Conservation (phyloP, 257 asterid genomes). For the Gynochthodes officinalis region DNA sequence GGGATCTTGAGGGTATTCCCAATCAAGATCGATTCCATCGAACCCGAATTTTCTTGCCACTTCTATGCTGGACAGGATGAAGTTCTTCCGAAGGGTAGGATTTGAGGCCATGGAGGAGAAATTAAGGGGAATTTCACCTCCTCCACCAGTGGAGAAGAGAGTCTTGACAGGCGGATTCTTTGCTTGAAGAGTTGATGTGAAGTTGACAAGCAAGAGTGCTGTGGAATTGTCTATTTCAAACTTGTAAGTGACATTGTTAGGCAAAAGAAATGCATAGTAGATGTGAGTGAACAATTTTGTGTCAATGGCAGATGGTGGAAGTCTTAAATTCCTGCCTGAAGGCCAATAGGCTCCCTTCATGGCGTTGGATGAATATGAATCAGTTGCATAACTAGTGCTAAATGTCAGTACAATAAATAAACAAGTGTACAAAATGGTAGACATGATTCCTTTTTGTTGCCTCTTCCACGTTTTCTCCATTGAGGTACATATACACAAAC, state of each 20-base stretch:
- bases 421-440: neutral
- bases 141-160: conserved; percentile 76
- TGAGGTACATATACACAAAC: neutral
- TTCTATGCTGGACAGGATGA: conserved; percentile 59
- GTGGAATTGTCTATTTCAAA: conserved; percentile 38
- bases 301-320: conserved; percentile 53
- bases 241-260: conserved; percentile 44
- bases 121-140: conserved; percentile 27
- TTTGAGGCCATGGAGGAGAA: conserved; percentile 53
- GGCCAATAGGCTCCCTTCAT: conserved; percentile 69
- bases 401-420: neutral
- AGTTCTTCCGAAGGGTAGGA: conserved; percentile 30
- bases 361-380: conserved; percentile 16
- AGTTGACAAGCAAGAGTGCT: conserved; percentile 39
- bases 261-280: conserved; percentile 64
- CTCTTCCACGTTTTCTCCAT: neutral
- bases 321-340: conserved; percentile 34
- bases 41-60: conserved; percentile 59
- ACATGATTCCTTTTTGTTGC: neutral
- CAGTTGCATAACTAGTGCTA: neutral
- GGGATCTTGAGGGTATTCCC: conserved; percentile 57
- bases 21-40: conserved; percentile 76
- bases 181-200: conserved; percentile 56
- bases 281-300: conserved; percentile 59
- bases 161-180: conserved; percentile 40